Conservation (phyloP, 75 land plant genomes). For the Pinus albicaulis region DNA sequence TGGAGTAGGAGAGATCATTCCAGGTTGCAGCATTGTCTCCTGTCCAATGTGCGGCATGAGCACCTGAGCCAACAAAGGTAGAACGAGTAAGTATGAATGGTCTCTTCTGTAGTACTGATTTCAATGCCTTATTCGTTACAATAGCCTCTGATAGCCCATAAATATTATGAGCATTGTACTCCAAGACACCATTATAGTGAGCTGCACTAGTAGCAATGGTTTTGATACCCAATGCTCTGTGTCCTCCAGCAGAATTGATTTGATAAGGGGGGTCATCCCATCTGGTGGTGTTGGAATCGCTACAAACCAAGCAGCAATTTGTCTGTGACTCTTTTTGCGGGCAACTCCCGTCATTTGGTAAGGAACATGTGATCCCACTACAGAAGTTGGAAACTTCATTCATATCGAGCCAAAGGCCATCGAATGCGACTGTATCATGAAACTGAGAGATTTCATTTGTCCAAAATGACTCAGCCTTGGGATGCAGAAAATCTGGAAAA, state of each 20-base stretch:
- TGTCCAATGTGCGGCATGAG: conserved; percentile 79
- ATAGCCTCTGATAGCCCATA: conserved; percentile 72
- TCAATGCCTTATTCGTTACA: conserved; percentile 63
- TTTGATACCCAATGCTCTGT: conserved; percentile 46
- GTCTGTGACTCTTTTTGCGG: conserved; percentile 20
- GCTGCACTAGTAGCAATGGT: conserved; percentile 72
- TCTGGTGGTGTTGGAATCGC: conserved; percentile 41
- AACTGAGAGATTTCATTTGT: conserved; percentile 61
- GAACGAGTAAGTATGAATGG: conserved; percentile 79
- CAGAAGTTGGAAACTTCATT: conserved; percentile 90
- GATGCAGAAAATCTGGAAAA: conserved; percentile 75
- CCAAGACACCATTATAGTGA: conserved; percentile 56
- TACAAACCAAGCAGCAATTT: conserved; percentile 77
- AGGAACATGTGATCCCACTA: conserved; percentile 48
- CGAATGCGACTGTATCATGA: conserved; percentile 50
- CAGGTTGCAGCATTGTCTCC: conserved; percentile 86
- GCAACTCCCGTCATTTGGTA: conserved; percentile 30
- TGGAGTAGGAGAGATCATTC: conserved; percentile 71
- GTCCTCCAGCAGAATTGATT: conserved; percentile 52
- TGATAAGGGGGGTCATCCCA: conserved; percentile 62
- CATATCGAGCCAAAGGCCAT: conserved; percentile 96
- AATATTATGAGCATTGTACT: conserved; percentile 72
- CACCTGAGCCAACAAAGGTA: conserved; percentile 68
- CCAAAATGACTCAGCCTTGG: conserved; percentile 55
- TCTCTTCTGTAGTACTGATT: conserved; percentile 38